Evolutionary conservation across 1,139 yeast genomes (phyloP), one percentile per base, ranked within the genome.

Genomic region (Yamadazyma dendronema): DNA sequence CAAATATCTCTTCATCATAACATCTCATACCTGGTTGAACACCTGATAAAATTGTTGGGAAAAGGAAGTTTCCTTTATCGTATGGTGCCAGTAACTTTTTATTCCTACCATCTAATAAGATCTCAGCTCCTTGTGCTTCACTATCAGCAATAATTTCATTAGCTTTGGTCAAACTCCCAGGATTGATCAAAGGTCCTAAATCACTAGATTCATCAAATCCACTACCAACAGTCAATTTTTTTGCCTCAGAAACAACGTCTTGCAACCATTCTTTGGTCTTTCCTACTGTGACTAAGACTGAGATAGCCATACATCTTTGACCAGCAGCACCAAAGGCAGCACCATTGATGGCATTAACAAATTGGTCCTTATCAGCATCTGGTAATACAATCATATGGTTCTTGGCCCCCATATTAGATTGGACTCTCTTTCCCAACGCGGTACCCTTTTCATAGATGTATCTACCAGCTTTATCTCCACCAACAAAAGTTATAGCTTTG

Each of bases 261-360:
- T 60, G 50, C 36, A 83, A 63, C 90, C 90, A 83, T 44, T 74
- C 73, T 55, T 72, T 73, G 36, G 86, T 71, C 47, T 77, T 73
- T 16, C 90, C 90, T 19, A 84, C 89, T n/a, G 88, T 77, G 15
- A 83, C 87, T 45, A 83, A 69, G 4, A 81, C 88, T 12, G 85
- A 78, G 33, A 84, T 79, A 11, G 90, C 90, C 90, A 84, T 83
- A 62, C 92, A 83, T 59, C 92, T 76, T 66, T 83, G 90, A 42
- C 92, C 92, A 25, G 90, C 90, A 42, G 92, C 92, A 29, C 92
- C 92, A 53, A 84, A 84, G 16, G 88, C 87, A 31, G 92, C 89
- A 33, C 90, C 90, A 39, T 72, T 81, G 31, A 83, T 64, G 19
- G 87, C 82, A 55, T 79, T 81, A 47, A 84, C 63, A 40, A 85